phyloP scores from a whole-genome alignment of 768 basidiomycete species.

The Tulasnella sp. region DNA sequence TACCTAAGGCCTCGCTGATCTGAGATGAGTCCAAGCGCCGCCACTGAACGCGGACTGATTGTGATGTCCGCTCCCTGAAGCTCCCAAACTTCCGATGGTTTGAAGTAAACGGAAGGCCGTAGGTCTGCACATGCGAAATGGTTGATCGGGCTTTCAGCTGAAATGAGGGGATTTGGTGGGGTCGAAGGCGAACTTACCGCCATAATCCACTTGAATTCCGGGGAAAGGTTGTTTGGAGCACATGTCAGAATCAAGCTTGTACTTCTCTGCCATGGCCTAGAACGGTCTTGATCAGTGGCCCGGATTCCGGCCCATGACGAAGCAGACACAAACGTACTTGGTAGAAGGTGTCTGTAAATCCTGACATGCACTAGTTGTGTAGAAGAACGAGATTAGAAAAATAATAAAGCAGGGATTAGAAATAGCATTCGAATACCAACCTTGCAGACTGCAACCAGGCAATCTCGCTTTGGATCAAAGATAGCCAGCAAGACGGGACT shows the following conservation, averaged over 20 bases:
- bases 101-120: constrained; percentile 63
- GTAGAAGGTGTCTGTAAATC: constrained; percentile 82
- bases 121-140: constrained; percentile 46
- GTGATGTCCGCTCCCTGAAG: constrained; percentile 63
- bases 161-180: not conserved
- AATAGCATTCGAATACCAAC: constrained; percentile 36
- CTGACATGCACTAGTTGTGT: constrained; percentile 37
- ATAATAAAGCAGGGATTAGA: not conserved
- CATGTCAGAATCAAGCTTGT: constrained; percentile 52
- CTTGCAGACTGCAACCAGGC: constrained; percentile 79
- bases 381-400: not conserved
- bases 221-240: constrained; percentile 53
- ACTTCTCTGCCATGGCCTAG: constrained; percentile 61
- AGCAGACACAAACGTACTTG: constrained; percentile 45
- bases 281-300: constrained; percentile 29
- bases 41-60: constrained; percentile 77
- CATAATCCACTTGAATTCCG: constrained; percentile 52
- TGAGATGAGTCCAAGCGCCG: constrained; percentile 61
- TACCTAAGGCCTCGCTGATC: constrained; percentile 49
- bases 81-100: constrained; percentile 82
- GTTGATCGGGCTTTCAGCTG: not conserved
- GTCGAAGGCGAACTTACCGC: constrained; percentile 45
- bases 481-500: constrained; percentile 78
- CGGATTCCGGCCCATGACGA: constrained; percentile 29
- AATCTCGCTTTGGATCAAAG: constrained; percentile 60